Conservation (phyloP, 257 asterid species). For the Salvia hispanica region DNA sequence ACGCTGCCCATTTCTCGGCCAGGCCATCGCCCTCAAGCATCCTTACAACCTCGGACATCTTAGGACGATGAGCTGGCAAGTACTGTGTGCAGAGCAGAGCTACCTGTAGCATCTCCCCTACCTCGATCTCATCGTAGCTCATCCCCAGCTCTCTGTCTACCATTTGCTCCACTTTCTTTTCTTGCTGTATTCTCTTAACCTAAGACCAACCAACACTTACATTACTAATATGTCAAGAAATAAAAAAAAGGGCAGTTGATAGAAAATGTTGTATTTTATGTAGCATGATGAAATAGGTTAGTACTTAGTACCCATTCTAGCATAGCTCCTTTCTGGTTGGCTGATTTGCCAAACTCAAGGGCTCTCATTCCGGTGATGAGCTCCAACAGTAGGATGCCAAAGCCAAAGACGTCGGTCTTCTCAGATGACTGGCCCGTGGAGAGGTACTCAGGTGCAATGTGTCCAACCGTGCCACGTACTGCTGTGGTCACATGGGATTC, state of each 20-base stretch:
- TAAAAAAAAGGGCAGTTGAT: not conserved
- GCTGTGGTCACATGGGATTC: constrained; percentile 99
- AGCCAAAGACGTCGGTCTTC: constrained; percentile 94
- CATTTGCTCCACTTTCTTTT: constrained; percentile 65
- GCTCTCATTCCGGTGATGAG: constrained; percentile 96
- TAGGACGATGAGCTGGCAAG: constrained; percentile 82
- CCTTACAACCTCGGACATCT: constrained; percentile 85
- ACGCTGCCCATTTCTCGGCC: constrained; percentile 97
- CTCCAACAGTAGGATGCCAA: constrained; percentile 86
- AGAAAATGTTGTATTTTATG: too few species aligned
- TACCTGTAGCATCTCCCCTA: constrained; percentile 94
- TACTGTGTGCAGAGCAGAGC: constrained; percentile 89
- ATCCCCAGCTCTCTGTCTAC: constrained; percentile 71
- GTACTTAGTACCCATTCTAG: constrained; percentile 84
- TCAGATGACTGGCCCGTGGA: constrained; percentile 98
- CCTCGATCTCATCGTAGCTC: constrained; percentile 72
- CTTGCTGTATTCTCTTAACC: constrained; percentile 77
- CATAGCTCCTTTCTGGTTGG: constrained; percentile 83
- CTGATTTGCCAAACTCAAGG: constrained; percentile 79
- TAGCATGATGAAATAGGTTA: not conserved
- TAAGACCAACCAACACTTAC: constrained; percentile 25
- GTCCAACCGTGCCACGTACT: constrained; percentile 97
- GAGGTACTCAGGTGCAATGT: constrained; percentile 93
- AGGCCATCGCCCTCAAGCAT: constrained; percentile 98
- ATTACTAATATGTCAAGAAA: not conserved